phyloP scores from a whole-genome alignment of 2,329 filamentous ascomycete genomes.

The Neonectria neomacrospora region DNA sequence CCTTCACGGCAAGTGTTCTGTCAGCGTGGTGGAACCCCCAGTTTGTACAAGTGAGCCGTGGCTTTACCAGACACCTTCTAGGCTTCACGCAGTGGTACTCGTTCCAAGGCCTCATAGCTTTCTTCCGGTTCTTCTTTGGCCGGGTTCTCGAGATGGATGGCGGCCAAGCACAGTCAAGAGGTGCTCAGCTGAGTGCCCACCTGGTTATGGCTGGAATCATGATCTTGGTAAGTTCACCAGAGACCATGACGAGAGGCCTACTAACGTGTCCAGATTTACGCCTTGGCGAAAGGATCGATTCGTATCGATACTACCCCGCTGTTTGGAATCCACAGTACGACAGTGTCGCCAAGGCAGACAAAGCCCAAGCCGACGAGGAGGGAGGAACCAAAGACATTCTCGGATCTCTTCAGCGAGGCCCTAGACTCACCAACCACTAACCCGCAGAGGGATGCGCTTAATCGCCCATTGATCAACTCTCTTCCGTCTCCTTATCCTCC shows the following conservation, averaged over 20 bases:
- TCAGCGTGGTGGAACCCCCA: slow-evolving; percentile 77
- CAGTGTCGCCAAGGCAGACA: slow-evolving; percentile 41
- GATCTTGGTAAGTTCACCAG: slow-evolving; percentile 59
- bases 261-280: slow-evolving; percentile 56
- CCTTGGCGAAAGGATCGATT: slow-evolving; percentile 57
- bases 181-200: slow-evolving; percentile 64
- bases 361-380: slow-evolving; percentile 36
- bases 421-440: slow-evolving; percentile 41
- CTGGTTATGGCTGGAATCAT: slow-evolving; percentile 63
- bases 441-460: slow-evolving; percentile 26
- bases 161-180: slow-evolving; percentile 50
- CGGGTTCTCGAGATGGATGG: slow-evolving; percentile 55
- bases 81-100: slow-evolving; percentile 74
- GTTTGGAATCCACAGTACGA: slow-evolving; percentile 51
- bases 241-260: neutral
- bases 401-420: slow-evolving; percentile 52
- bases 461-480: slow-evolving; percentile 31
- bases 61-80: slow-evolving; percentile 67
- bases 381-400: slow-evolving; percentile 55
- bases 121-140: slow-evolving; percentile 64
- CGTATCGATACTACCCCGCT: slow-evolving; percentile 68
- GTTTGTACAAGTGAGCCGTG: slow-evolving; percentile 69
- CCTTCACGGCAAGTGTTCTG: slow-evolving; percentile 60
- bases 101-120: slow-evolving; percentile 69
- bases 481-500: slow-evolving; percentile 34